These are phyloP conservation scores for Raddia distichophylla DNA, from an alignment of 176 grass and related monocot species.

Conservation along the genomic window DNA sequence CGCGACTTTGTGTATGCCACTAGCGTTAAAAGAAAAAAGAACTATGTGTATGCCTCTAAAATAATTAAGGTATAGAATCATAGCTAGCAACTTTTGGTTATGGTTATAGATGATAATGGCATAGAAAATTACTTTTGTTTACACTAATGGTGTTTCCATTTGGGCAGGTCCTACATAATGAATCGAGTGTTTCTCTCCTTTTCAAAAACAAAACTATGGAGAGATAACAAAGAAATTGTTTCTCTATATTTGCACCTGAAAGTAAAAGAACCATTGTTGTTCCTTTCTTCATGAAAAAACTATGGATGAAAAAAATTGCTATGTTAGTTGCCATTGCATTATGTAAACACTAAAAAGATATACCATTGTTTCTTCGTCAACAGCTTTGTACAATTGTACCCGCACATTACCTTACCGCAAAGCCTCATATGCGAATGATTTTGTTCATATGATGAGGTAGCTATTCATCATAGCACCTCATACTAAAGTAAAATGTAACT, in stretches of 20 bases:
- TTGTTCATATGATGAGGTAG: background rate
- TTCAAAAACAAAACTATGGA: background rate
- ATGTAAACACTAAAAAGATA: background rate
- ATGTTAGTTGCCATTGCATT: constrained; percentile 12
- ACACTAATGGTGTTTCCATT: background rate
- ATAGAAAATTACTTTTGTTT: background rate
- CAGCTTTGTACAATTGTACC: background rate
- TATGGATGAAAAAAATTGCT: background rate
- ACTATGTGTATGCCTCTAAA: background rate
- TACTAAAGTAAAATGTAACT: constrained; percentile 17
- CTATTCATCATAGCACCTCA: background rate
- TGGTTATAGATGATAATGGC: background rate
- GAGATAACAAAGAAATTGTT: background rate
- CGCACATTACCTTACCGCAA: background rate
- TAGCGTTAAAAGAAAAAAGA: too few species aligned
- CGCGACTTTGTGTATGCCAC: background rate
- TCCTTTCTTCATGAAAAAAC: background rate
- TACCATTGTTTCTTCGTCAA: background rate
- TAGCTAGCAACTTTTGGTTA: background rate
- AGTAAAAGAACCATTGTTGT: background rate
- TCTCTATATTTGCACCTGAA: background rate
- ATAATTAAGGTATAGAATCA: too few species aligned
- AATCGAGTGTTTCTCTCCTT: too few species aligned
- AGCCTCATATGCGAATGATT: background rate
- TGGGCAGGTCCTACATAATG: too few species aligned